phyloP scores from a whole-genome alignment of 768 basidiomycete genomes.

The Psilocybe tampanensis region DNA sequence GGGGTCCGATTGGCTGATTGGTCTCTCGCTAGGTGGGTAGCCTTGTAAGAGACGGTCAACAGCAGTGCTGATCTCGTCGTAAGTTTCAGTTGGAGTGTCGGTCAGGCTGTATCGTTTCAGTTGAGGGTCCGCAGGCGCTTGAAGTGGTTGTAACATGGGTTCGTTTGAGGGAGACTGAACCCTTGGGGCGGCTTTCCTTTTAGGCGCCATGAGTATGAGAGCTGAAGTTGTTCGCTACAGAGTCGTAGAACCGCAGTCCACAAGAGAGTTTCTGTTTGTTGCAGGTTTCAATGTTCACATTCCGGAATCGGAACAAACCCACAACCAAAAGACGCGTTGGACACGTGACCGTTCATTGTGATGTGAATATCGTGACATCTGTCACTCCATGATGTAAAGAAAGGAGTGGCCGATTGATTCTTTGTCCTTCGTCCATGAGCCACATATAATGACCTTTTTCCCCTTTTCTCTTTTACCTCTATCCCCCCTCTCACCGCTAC shows the following conservation, averaged over 20 bases:
- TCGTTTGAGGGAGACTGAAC: slow-evolving; percentile 20
- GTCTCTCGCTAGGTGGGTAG: slow-evolving; percentile 12
- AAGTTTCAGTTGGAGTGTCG: slow-evolving; percentile 24
- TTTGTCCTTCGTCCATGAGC: no score
- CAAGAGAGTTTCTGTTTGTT: slow-evolving; percentile 7
- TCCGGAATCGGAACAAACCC: slow-evolving; percentile 1
- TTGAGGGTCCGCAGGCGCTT: slow-evolving; percentile 25
- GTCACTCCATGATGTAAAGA: no score
- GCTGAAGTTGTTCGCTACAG: background rate
- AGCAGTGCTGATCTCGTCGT: slow-evolving; percentile 19
- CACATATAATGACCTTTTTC: no score
- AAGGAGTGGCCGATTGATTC: no score
- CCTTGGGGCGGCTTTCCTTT: slow-evolving; percentile 37
- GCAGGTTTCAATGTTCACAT: slow-evolving; percentile 6
- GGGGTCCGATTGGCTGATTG: slow-evolving; percentile 16
- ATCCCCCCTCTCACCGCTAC: background rate
- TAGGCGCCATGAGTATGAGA: slow-evolving; percentile 24
- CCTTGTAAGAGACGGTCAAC: slow-evolving; percentile 22
- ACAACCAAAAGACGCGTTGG: slow-evolving; percentile 22
- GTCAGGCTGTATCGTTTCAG: slow-evolving; percentile 35
- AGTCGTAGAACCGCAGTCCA: background rate
- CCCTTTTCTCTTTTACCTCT: no score
- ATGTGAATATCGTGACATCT: background rate
- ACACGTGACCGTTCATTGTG: slow-evolving; percentile 26
- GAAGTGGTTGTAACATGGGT: slow-evolving; percentile 5